Evolutionary conservation across 2,329 filamentous ascomycete genomes (phyloP).

Genomic region (Niveomyces coronatus): DNA sequence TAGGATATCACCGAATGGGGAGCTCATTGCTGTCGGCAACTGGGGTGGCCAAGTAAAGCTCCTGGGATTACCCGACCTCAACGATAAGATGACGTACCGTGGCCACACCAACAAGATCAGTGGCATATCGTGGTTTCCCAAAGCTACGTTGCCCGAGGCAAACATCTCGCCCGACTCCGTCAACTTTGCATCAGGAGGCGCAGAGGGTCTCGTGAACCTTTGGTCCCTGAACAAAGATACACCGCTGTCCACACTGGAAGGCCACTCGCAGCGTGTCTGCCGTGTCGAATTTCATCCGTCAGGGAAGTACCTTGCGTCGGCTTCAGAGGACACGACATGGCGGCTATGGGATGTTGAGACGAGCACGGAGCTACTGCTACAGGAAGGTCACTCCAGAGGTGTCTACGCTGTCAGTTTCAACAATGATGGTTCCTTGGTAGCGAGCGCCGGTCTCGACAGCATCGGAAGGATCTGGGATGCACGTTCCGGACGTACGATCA

Average conservation of each 20-base stretch:
- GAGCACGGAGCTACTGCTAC: slow-evolving; percentile 70
- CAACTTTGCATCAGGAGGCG: slow-evolving; percentile 84
- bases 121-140: slow-evolving; percentile 83
- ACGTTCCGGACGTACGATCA: slow-evolving; percentile 82
- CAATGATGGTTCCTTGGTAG: slow-evolving; percentile 78
- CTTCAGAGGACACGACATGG: slow-evolving; percentile 95
- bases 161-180: slow-evolving; percentile 62
- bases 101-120: slow-evolving; percentile 86
- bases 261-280: slow-evolving; percentile 80
- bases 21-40: slow-evolving; percentile 79
- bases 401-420: slow-evolving; percentile 90
- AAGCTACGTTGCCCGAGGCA: slow-evolving; percentile 61
- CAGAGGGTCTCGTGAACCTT: slow-evolving; percentile 76
- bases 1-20: slow-evolving; percentile 76
- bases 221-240: slow-evolving; percentile 86
- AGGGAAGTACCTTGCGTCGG: slow-evolving; percentile 79
- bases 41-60: slow-evolving; percentile 87
- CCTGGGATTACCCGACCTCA: slow-evolving; percentile 71
- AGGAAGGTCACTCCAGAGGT: slow-evolving; percentile 90
- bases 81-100: slow-evolving; percentile 63
- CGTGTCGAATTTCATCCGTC: slow-evolving; percentile 92
- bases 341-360: slow-evolving; percentile 89
- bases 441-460: slow-evolving; percentile 87
- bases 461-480: slow-evolving; percentile 95
- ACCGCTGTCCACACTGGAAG: slow-evolving; percentile 69